Percentiles rank a stretch among this genome's conserved stretches.
Evolutionary conservation across 177 flowering plant genomes (phyloP).

Genomic region (Vitis hybrid): DNA sequence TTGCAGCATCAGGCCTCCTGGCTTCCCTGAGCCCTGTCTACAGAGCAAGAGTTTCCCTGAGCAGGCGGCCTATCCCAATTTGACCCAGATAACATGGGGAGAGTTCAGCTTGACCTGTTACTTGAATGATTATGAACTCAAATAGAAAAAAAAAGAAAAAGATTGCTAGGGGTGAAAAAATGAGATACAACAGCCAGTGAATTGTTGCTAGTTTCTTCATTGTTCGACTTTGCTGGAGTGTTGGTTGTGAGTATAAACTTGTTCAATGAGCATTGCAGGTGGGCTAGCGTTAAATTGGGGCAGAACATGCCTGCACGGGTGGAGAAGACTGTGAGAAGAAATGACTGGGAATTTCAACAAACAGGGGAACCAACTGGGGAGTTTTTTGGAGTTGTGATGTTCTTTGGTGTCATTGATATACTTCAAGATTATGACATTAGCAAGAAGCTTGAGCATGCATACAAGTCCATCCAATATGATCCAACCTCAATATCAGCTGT

Average conservation of each 20-base stretch:
- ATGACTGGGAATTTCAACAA: slow-evolving; percentile 32
- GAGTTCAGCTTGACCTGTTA: no score
- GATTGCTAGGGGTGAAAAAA: no score
- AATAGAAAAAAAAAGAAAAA: no score
- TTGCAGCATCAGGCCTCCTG: no score
- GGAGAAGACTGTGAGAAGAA: slow-evolving; percentile 39
- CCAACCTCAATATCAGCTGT: slow-evolving; percentile 63
- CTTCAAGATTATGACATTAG: slow-evolving; percentile 69
- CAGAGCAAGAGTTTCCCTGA: no score
- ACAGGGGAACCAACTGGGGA: slow-evolving; percentile 54
- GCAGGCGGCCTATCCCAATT: no score
- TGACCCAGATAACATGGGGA: no score
- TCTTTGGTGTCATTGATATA: slow-evolving; percentile 60
- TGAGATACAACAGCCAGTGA: no score
- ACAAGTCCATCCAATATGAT: slow-evolving; percentile 63
- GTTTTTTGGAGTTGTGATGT: slow-evolving; percentile 46
- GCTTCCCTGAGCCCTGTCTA: no score
- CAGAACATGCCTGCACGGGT: slow-evolving; percentile 51
- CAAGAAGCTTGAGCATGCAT: slow-evolving; percentile 67
- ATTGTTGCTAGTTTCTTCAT: no score
- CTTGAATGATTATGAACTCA: no score
- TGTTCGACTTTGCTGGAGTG: no score
- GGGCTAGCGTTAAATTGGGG: slow-evolving; percentile 47
- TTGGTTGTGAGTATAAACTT: neutral
- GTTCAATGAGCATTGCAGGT: slow-evolving; percentile 25